phyloP scores from a whole-genome alignment of 1,139 yeast genomes.

The Debaryomyces singareniensis region DNA sequence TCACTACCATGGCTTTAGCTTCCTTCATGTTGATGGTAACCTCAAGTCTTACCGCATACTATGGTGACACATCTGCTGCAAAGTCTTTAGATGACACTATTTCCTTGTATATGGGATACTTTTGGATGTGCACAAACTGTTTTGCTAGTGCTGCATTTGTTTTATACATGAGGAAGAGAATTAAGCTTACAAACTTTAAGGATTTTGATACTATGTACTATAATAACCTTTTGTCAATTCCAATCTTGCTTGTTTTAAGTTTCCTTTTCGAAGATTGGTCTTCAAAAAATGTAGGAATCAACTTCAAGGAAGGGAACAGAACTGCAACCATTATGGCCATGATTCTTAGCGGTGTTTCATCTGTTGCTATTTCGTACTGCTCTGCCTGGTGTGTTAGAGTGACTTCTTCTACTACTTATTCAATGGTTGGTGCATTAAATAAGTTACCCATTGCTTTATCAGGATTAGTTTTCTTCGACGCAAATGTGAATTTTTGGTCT shows the following conservation, averaged over 20 bases:
- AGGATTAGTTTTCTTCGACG: slow-evolving; percentile 89
- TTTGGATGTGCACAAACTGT: slow-evolving; percentile 97
- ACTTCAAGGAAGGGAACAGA: slow-evolving; percentile 73
- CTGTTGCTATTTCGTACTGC: slow-evolving; percentile 96
- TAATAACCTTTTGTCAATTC: slow-evolving; percentile 89
- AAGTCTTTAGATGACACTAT: slow-evolving; percentile 29
- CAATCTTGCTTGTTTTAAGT: slow-evolving; percentile 73
- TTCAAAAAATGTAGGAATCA: slow-evolving; percentile 58
- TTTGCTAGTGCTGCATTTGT: slow-evolving; percentile 91
- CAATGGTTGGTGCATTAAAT: slow-evolving; percentile 98
- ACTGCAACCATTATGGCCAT: slow-evolving; percentile 68
- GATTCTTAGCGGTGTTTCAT: slow-evolving; percentile 87
- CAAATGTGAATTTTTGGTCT: slow-evolving; percentile 89
- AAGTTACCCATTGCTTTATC: slow-evolving; percentile 95
- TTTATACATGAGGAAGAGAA: slow-evolving; percentile 92
- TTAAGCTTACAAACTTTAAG: slow-evolving; percentile 91
- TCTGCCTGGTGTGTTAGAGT: slow-evolving; percentile 99
- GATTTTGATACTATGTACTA: slow-evolving; percentile 98
- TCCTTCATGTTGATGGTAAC: slow-evolving; percentile 88
- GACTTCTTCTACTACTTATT: slow-evolving; percentile 94
- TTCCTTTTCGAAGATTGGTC: slow-evolving; percentile 90
- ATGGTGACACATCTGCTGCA: slow-evolving; percentile 64
- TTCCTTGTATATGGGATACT: slow-evolving; percentile 71
- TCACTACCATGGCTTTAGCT: slow-evolving; percentile 82
- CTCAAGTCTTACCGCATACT: slow-evolving; percentile 88